Evolutionary conservation across 495 filamentous ascomycete species (phyloP).

Genomic region (Polyplosphaeria fusca): DNA sequence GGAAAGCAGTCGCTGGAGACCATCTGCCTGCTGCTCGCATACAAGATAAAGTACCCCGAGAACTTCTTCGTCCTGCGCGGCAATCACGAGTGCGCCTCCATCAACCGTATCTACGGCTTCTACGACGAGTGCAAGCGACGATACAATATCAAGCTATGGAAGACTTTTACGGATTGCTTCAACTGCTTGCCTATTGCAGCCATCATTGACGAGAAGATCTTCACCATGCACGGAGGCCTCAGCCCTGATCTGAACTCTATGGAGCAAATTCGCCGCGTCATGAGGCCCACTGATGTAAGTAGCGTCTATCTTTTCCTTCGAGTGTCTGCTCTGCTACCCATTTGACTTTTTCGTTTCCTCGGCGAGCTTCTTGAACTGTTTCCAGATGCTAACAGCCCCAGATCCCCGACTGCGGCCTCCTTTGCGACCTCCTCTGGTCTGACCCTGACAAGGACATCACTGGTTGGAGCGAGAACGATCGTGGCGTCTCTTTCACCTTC

Average conservation of each 20-base stretch:
- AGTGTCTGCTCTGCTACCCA: background rate
- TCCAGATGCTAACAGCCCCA: slow-evolving; percentile 54
- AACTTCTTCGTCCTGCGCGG: slow-evolving; percentile 99
- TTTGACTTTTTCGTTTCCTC: background rate
- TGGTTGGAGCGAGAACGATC: slow-evolving; percentile 99
- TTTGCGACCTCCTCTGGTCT: slow-evolving; percentile 97
- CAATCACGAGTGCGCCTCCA: slow-evolving; percentile 98
- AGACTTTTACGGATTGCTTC: slow-evolving; percentile 99
- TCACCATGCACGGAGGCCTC: slow-evolving; percentile 98
- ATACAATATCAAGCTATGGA: slow-evolving; percentile 99
- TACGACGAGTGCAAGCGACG: slow-evolving; percentile 99
- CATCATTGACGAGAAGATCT: slow-evolving; percentile 99
- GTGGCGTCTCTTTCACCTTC: slow-evolving; percentile 98
- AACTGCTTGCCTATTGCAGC: slow-evolving; percentile 99
- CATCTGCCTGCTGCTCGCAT: slow-evolving; percentile 94
- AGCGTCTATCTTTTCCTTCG: slow-evolving; percentile 3
- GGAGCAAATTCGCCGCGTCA: slow-evolving; percentile 98
- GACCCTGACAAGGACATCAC: slow-evolving; percentile 99
- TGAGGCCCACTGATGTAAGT: slow-evolving; percentile 97
- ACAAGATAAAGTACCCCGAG: slow-evolving; percentile 99
- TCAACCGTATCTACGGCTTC: slow-evolving; percentile 99
- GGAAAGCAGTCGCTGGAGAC: slow-evolving; percentile 99
- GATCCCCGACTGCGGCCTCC: slow-evolving; percentile 97
- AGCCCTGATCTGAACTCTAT: slow-evolving; percentile 98
- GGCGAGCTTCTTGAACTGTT: slow-evolving; percentile 34